phyloP scores from a whole-genome alignment of 1,139 yeast genomes.

The Pichia sp. region DNA sequence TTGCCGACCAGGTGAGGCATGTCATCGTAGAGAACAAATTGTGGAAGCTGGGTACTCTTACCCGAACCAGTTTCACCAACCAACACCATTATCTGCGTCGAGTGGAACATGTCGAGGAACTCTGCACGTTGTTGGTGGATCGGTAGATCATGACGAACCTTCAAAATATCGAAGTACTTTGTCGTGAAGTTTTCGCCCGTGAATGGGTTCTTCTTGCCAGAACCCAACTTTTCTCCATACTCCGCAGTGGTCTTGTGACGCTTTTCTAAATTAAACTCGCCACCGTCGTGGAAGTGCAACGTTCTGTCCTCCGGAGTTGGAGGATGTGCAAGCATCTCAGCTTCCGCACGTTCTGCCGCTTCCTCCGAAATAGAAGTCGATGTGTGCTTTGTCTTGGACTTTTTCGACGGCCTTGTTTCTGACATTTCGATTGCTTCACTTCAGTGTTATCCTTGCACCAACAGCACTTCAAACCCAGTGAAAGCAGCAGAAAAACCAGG shows the following conservation, averaged over 20 bases:
- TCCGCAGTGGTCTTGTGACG: conserved; percentile 72
- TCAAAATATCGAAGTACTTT: conserved; percentile 72
- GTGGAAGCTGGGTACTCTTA: conserved; percentile 61
- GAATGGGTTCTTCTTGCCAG: conserved; percentile 68
- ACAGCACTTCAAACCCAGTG: neutral
- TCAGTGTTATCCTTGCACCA: too few species aligned
- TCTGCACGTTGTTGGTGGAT: conserved; percentile 92
- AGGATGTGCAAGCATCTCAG: conserved; percentile 36
- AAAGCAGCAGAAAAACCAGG: neutral
- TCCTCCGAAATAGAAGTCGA: conserved; percentile 47
- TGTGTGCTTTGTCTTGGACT: conserved; percentile 30
- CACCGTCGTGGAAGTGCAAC: conserved; percentile 41
- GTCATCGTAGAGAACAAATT: conserved; percentile 59
- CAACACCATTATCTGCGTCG: conserved; percentile 91
- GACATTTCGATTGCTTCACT: conserved; percentile 3
- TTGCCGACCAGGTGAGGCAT: conserved; percentile 54
- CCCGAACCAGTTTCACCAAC: conserved; percentile 81
- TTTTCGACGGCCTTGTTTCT: conserved; percentile 38
- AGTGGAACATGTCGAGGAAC: conserved; percentile 76
- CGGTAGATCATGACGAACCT: conserved; percentile 79
- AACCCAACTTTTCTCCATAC: conserved; percentile 63
- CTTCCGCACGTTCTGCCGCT: conserved; percentile 57
- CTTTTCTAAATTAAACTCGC: conserved; percentile 50
- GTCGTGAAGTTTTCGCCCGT: conserved; percentile 59
- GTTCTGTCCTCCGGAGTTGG: conserved; percentile 27